Evolutionary conservation across 2,329 filamentous ascomycete species (phyloP).

Genomic region (Chlorencoelia australis): DNA sequence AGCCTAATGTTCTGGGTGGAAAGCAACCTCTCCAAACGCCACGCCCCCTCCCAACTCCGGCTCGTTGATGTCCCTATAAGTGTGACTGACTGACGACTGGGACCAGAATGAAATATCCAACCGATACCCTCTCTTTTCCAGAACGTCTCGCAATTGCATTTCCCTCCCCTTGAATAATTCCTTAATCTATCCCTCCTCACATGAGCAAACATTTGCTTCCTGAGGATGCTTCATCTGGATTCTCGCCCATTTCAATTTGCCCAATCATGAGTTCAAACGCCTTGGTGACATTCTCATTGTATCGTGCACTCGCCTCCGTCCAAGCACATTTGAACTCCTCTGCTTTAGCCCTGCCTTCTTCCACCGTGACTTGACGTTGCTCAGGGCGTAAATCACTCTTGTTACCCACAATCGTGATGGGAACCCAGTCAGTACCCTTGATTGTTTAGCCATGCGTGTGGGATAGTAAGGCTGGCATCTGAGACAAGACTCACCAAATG

Average conservation of each 20-base stretch:
- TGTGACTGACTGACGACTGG: too few species aligned
- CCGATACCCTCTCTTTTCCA: too few species aligned
- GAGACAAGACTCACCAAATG: conserved; percentile 58
- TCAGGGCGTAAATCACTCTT: conserved; percentile 91
- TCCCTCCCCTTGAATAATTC: too few species aligned
- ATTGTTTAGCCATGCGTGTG: conserved; percentile 4
- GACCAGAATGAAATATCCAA: too few species aligned
- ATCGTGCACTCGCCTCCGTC: conserved; percentile 88
- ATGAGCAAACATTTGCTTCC: conserved; percentile 78
- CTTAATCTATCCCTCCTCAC: conserved; percentile 40
- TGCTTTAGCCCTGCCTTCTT: conserved; percentile 75
- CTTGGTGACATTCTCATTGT: conserved; percentile 86
- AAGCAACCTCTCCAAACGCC: too few species aligned
- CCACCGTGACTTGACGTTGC: conserved; percentile 79
- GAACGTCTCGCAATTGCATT: too few species aligned
- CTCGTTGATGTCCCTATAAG: too few species aligned
- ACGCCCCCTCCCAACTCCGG: too few species aligned
- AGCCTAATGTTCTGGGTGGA: too few species aligned
- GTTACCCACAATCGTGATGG: conserved; percentile 91
- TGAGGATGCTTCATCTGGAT: conserved; percentile 72
- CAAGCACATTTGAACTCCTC: conserved; percentile 87
- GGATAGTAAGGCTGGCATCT: conserved; percentile 1
- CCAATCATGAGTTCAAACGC: conserved; percentile 91
- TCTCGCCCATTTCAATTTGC: conserved; percentile 90
- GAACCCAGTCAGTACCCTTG: conserved; percentile 83